Evolutionary conservation across 2,329 filamentous ascomycete species (phyloP).

Genomic region (Fusarium sp.): DNA sequence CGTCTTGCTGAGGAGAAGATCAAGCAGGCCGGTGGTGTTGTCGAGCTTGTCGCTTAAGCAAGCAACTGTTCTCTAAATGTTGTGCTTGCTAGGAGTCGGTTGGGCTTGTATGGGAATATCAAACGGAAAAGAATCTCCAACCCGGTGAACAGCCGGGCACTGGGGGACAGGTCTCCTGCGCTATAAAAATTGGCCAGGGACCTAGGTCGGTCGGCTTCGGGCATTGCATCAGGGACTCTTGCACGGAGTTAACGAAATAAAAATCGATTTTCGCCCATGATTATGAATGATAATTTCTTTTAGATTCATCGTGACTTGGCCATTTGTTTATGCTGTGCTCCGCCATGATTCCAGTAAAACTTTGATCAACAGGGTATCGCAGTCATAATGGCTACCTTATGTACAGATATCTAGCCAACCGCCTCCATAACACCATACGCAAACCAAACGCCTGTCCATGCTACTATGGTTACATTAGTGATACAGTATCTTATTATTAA

Average conservation of each 20-base stretch:
- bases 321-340: background rate
- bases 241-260: constrained; percentile 55
- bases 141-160: constrained; percentile 31
- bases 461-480: constrained; percentile 33
- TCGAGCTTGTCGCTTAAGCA: constrained; percentile 88
- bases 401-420: constrained; percentile 29
- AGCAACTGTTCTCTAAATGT: constrained; percentile 30
- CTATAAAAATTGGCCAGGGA: constrained; percentile 38
- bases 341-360: background rate
- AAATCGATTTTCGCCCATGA: constrained; percentile 54
- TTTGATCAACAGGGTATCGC: constrained; percentile 17
- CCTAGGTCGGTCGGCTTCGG: constrained; percentile 54
- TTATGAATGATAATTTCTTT: constrained; percentile 15
- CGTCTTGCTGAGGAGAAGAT: constrained; percentile 99
- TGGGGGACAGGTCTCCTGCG: constrained; percentile 40
- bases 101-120: constrained; percentile 46
- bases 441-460: constrained; percentile 33
- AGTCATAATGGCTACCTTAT: constrained; percentile 33
- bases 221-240: constrained; percentile 57
- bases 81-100: constrained; percentile 45
- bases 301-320: background rate
- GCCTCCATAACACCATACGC: constrained; percentile 20
- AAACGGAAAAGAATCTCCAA: constrained; percentile 43
- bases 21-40: constrained; percentile 94
- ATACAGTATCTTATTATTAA: constrained; percentile 21